Evolutionary conservation across 345 rosid genomes (phyloP).

Genomic region (Eucalyptus curtisii): DNA sequence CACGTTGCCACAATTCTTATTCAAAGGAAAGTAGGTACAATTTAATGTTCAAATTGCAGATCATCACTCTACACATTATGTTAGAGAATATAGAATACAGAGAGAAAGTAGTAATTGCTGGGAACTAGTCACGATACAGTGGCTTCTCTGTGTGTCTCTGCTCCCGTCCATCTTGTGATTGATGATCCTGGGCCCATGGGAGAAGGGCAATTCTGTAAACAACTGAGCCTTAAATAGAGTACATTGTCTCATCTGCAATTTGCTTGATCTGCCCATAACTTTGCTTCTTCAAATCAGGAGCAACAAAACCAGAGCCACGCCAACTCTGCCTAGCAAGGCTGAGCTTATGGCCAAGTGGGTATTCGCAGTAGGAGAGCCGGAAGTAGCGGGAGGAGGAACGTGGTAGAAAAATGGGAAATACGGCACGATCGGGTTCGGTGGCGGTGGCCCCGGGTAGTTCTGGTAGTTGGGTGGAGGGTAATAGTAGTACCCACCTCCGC

Average conservation of each 20-base stretch:
- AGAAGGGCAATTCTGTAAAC: not conserved
- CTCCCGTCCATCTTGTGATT: not conserved
- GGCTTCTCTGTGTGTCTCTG: not conserved
- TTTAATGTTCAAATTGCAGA: not conserved
- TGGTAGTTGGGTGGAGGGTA: constrained; percentile 42
- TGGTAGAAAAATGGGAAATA: constrained; percentile 85
- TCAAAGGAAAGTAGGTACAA: not conserved
- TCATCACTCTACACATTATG: not conserved
- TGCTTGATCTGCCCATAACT: not conserved
- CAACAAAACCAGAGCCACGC: not conserved
- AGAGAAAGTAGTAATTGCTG: not conserved
- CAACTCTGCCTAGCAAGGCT: not conserved
- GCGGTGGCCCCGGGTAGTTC: constrained; percentile 53
- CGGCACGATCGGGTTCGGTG: constrained; percentile 98
- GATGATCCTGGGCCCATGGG: not conserved
- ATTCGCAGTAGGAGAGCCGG: not conserved
- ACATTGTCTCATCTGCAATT: not conserved
- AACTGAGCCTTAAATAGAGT: not conserved
- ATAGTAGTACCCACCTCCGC: constrained; percentile 22
- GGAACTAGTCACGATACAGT: not conserved
- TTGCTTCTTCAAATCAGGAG: not conserved
- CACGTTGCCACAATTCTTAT: not conserved
- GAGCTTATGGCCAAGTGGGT: not conserved
- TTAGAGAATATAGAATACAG: not conserved
- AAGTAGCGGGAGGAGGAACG: constrained; percentile 44